Conservation (phyloP, 441 rosid species). For the Cnidoscolus chayamansa region DNA sequence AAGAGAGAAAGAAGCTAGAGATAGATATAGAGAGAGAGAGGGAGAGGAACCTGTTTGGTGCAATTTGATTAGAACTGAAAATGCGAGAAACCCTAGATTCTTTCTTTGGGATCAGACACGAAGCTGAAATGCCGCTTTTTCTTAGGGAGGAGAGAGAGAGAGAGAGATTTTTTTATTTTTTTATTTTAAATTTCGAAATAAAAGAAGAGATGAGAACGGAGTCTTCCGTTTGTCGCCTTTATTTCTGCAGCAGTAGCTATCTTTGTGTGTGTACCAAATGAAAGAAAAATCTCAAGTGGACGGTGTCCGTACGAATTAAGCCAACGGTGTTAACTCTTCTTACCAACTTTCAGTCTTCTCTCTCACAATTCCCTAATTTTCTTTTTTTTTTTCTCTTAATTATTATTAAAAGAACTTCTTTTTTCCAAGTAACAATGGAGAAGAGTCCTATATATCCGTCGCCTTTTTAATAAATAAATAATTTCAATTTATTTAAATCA, state of each 20-base stretch:
- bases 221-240: not conserved
- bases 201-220: not conserved
- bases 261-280: not conserved
- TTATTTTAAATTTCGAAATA: too few relatives aligned
- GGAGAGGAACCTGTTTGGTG: constrained; percentile 7
- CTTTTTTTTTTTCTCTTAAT: too few relatives aligned
- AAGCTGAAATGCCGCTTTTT: constrained; percentile 27
- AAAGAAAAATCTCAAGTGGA: not conserved
- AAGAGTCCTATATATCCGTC: too few relatives aligned
- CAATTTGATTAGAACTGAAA: constrained; percentile 5
- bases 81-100: constrained; percentile 20
- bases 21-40: not conserved
- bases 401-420: too few relatives aligned
- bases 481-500: too few relatives aligned
- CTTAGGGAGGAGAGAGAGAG: not conserved
- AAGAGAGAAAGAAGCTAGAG: too few relatives aligned
- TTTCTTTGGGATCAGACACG: constrained; percentile 37
- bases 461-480: too few relatives aligned
- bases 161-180: not conserved
- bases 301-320: not conserved
- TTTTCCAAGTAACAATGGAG: too few relatives aligned
- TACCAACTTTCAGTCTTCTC: not conserved
- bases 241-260: not conserved
- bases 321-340: constrained; percentile 4
- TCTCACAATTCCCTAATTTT: too few relatives aligned